Base-by-base conservation (phyloP, 345 rosid species). In the Raphanus sativus region DNA sequence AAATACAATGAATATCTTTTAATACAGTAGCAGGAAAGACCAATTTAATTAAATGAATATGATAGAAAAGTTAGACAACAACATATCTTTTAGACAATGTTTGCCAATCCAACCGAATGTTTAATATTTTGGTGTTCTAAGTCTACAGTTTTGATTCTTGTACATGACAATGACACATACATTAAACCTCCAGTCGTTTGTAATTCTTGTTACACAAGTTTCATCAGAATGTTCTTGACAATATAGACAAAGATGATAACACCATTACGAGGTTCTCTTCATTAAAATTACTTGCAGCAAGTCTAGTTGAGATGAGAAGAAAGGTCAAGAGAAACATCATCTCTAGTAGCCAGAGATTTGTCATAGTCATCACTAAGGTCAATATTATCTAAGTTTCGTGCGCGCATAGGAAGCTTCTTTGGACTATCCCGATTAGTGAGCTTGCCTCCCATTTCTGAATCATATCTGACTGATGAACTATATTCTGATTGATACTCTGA, bases 401-500 rank as follows among this genome's bases (percentile, higher is more conserved):
- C 5, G 11, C 30, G 54, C 30, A 65, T 38, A 38, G 69, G 69
- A 68, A 69, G 66, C 75, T 74, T 79, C 61, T 3, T 79, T 1
- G 78, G 78, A 32, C 78, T 74, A 12, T 79, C 82, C 40, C 75
- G 63, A 36, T 55, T 79, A 21, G 54, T 62, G 16, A 79, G 78
- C 38, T 74, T 69, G 29, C 82, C 16, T 68, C 78, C 78, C 78
- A 79, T 60, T 62, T 79, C 82, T 52, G 16, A 21, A 17, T 74
- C 78, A 16, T 79, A 79, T 74, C 78, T 74, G 30, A 73, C 71
- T 0, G 78, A 73, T 12, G 82, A 60, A 30, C 55, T 79, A 62
- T 68, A 79, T 38, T 79, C 82, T 54, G 82, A 79, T 15, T 69
- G 59, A 54, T 73, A 79, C 30, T 74, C 75, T 6, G 82, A 73